A percentile compares a stretch with the other conserved stretches of the same genome.
Evolutionary conservation across 2,329 filamentous ascomycete genomes (phyloP).

Genomic region (Phaeophleospora eucalypticola): DNA sequence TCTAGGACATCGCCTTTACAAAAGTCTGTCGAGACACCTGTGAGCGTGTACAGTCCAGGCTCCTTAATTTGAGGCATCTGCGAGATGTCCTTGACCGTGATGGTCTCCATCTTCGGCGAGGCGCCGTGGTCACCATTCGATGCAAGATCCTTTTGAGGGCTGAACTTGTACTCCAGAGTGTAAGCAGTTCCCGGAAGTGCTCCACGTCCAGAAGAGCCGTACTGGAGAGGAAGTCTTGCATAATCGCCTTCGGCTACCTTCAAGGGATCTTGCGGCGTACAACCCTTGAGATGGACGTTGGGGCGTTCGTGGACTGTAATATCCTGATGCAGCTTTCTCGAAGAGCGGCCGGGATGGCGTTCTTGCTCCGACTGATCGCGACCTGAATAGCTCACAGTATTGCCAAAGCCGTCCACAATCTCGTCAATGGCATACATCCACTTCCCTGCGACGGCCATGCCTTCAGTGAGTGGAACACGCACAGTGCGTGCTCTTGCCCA

Average conservation of each 20-base stretch:
- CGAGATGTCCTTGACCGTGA: conserved; percentile 57
- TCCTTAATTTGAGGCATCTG: conserved; percentile 66
- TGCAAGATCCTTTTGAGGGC: conserved; percentile 64
- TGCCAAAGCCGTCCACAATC: conserved; percentile 86
- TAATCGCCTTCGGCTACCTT: conserved; percentile 74
- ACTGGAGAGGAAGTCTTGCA: conserved; percentile 66
- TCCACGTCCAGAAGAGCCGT: conserved; percentile 58
- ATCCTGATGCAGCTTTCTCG: conserved; percentile 62
- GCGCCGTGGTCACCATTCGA: conserved; percentile 66
- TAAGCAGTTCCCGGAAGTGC: conserved; percentile 62
- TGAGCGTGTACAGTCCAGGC: conserved; percentile 82
- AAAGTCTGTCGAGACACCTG: conserved; percentile 70
- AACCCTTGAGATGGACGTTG: conserved; percentile 64
- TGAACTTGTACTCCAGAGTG: conserved; percentile 76
- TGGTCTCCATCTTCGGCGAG: conserved; percentile 54
- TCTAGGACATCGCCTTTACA: conserved; percentile 88
- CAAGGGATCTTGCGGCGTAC: conserved; percentile 74
- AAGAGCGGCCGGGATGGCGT: conserved; percentile 40
- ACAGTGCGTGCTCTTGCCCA: conserved; percentile 78
- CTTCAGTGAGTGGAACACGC: conserved; percentile 82
- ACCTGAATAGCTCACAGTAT: conserved; percentile 70
- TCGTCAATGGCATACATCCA: conserved; percentile 92
- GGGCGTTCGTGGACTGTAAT: conserved; percentile 88
- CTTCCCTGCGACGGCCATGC: conserved; percentile 69
- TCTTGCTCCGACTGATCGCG: conserved; percentile 62